A percentile compares a stretch with the other conserved stretches of the same genome.
Conservation (phyloP, 2,329 filamentous ascomycete genomes). For the Berkeleyomyces rouxiae region DNA sequence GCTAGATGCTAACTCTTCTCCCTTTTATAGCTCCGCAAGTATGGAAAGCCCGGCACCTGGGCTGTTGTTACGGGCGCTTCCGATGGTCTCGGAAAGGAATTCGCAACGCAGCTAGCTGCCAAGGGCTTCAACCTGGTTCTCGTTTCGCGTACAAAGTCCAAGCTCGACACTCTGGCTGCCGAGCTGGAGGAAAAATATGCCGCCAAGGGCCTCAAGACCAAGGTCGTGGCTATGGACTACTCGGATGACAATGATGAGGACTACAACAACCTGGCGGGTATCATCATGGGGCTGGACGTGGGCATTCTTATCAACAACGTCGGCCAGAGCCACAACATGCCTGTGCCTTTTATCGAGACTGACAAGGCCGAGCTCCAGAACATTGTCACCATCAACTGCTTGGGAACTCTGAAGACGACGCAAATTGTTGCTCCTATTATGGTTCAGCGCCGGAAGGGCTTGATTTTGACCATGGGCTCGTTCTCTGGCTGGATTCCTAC, state of each 20-base stretch:
- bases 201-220: conserved; percentile 46
- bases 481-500: conserved; percentile 88
- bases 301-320: conserved; percentile 93
- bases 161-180: conserved; percentile 59
- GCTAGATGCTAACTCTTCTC: not conserved
- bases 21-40: conserved; percentile 55
- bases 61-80: conserved; percentile 88
- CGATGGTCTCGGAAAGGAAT: conserved; percentile 94
- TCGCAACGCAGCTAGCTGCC: conserved; percentile 70
- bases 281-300: conserved; percentile 60
- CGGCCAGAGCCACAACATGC: conserved; percentile 83
- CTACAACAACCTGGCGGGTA: conserved; percentile 54
- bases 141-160: conserved; percentile 86
- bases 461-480: conserved; percentile 94
- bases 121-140: conserved; percentile 93
- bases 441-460: conserved; percentile 64
- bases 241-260: conserved; percentile 61
- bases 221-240: conserved; percentile 84
- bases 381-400: conserved; percentile 92
- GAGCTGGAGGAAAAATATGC: conserved; percentile 59
- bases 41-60: conserved; percentile 85
- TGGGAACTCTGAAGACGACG: conserved; percentile 76
- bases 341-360: conserved; percentile 74
- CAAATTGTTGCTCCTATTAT: conserved; percentile 73
- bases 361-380: conserved; percentile 62